These are phyloP conservation scores for Leptographium wingfieldii DNA, from an alignment of 2,329 filamentous ascomycete genomes.

Conservation along the genomic window DNA sequence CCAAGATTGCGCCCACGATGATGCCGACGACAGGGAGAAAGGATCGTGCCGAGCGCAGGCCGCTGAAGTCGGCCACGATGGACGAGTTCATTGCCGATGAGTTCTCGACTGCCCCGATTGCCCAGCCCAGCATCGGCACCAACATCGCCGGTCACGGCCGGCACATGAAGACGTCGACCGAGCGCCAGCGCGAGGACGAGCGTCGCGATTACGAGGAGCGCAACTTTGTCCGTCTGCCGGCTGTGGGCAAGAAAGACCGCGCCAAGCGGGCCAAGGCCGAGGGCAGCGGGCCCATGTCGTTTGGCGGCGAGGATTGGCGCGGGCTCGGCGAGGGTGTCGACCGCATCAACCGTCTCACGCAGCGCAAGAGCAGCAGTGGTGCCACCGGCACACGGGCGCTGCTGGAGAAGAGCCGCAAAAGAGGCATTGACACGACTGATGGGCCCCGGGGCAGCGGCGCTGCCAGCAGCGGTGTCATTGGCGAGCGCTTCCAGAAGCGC, in stretches of 20 bases:
- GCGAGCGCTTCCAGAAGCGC: conserved; percentile 62
- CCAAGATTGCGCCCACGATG: conserved; percentile 72
- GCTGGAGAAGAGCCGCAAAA: conserved; percentile 78
- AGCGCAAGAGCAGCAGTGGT: conserved; percentile 44
- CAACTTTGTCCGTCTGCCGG: conserved; percentile 80
- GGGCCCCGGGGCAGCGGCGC: conserved; percentile 52
- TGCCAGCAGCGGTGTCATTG: conserved; percentile 43
- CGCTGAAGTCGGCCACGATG: conserved; percentile 67
- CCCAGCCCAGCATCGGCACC: conserved; percentile 82
- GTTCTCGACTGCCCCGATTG: conserved; percentile 66
- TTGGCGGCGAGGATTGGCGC: conserved; percentile 88
- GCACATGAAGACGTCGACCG: conserved; percentile 61
- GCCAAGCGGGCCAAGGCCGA: conserved; percentile 48
- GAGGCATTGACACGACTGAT: conserved; percentile 54
- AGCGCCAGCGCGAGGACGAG: conserved; percentile 68
- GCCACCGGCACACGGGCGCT: conserved; percentile 44
- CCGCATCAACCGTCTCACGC: conserved; percentile 72
- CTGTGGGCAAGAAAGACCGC: conserved; percentile 75
- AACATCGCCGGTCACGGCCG: conserved; percentile 73
- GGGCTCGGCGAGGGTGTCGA: conserved; percentile 75
- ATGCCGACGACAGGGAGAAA: conserved; percentile 57
- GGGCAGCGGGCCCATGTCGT: conserved; percentile 46
- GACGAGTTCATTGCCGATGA: conserved; percentile 87
- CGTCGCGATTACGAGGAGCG: conserved; percentile 77
- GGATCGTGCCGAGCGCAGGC: conserved; percentile 47